Evolutionary conservation across 495 filamentous ascomycete genomes (phyloP).

Genomic region (Daldinia childiae): DNA sequence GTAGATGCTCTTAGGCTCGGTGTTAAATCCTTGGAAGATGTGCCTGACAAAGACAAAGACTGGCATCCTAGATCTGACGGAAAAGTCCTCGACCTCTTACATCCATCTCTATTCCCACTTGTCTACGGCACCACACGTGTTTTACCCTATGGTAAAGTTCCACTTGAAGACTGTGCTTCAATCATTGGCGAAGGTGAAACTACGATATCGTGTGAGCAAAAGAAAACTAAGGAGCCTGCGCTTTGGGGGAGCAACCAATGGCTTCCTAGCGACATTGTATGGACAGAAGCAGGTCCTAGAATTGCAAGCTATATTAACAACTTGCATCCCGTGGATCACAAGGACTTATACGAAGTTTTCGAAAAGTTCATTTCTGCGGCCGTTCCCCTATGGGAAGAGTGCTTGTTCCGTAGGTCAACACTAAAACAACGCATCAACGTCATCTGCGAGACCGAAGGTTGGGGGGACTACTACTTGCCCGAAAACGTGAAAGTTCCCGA

Average conservation of each 20-base stretch:
- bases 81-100: conserved; percentile 68
- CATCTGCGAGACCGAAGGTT: conserved; percentile 3
- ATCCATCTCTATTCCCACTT: conserved; percentile 70
- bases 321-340: conserved; percentile 60
- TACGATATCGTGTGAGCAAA: not conserved
- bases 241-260: conserved; percentile 54
- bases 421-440: conserved; percentile 32
- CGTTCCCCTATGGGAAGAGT: conserved; percentile 38
- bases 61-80: conserved; percentile 66
- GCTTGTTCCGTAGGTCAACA: not conserved
- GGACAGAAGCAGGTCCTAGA: conserved; percentile 63
- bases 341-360: conserved; percentile 60
- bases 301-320: conserved; percentile 75
- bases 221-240: not conserved
- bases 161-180: conserved; percentile 54
- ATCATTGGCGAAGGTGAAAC: conserved; percentile 54
- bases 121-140: conserved; percentile 62
- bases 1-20: conserved; percentile 27
- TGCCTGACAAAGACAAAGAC: conserved; percentile 60
- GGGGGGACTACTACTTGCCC: conserved; percentile 22
- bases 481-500: conserved; percentile 25
- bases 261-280: conserved; percentile 65
- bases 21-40: conserved; percentile 51
- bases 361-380: conserved; percentile 59
- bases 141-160: conserved; percentile 51